Conservation (phyloP, 208 protist genomes). For the Leishmania guyanensis region DNA sequence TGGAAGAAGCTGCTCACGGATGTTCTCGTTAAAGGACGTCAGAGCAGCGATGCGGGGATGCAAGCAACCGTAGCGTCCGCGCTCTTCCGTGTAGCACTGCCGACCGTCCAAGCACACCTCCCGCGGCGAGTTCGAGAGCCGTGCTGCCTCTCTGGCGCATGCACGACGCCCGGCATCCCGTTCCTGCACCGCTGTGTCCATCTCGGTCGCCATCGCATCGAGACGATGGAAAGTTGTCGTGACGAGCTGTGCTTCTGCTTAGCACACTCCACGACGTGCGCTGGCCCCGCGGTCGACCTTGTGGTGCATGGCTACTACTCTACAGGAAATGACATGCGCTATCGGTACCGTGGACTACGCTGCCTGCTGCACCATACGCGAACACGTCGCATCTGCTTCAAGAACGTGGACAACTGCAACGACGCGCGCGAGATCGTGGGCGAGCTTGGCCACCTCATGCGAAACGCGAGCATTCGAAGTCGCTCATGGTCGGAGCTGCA, state of each 20-base stretch:
- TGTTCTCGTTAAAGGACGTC: not conserved
- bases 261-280: constrained; percentile 51
- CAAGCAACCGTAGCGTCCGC: constrained; percentile 16
- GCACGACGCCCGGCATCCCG: constrained; percentile 33
- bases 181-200: constrained; percentile 36
- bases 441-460: constrained; percentile 39
- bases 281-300: constrained; percentile 43
- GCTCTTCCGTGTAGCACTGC: constrained; percentile 41
- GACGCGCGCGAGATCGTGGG: constrained; percentile 52
- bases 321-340: constrained; percentile 35
- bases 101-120: constrained; percentile 40
- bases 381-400: constrained; percentile 41
- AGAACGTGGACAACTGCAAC: constrained; percentile 31
- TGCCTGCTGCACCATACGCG: constrained; percentile 60
- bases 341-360: constrained; percentile 49
- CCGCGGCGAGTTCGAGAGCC: constrained; percentile 43
- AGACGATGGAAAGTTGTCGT: constrained; percentile 31
- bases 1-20: constrained; percentile 49
- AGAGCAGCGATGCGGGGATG: not conserved
- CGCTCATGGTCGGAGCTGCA: constrained; percentile 22
- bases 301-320: constrained; percentile 51
- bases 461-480: not conserved
- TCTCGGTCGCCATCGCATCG: constrained; percentile 27
- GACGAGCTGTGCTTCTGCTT: constrained; percentile 72
- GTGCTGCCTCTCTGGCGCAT: constrained; percentile 60